Percentiles rank a stretch among this genome's conserved stretches.
These are phyloP conservation scores for Paraurostyla sp. DNA, from an alignment of 73 alveolate species.

Conservation along the genomic window DNA sequence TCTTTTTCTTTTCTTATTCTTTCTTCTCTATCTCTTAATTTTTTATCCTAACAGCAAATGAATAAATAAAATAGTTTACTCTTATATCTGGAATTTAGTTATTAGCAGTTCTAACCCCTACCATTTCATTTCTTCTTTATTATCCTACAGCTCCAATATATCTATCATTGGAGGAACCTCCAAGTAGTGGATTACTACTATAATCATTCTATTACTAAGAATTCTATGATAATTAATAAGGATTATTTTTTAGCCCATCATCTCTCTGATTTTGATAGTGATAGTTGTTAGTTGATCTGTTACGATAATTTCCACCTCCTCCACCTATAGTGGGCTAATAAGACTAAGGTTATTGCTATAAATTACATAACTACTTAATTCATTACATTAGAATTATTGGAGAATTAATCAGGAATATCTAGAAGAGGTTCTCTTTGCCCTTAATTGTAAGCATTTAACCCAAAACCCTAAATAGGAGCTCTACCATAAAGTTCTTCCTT, in stretches of 20 bases:
- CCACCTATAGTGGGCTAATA: neutral
- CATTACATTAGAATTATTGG: neutral
- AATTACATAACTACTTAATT: neutral
- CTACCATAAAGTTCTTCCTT: neutral
- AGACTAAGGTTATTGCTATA: neutral
- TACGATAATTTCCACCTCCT: neutral
- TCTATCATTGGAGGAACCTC: neutral
- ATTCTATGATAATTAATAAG: neutral
- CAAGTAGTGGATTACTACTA: neutral
- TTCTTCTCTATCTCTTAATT: slow-evolving; percentile 51
- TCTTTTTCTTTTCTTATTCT: slow-evolving; percentile 55
- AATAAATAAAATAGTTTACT: neutral
- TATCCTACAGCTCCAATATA: no score
- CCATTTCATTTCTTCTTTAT: neutral
- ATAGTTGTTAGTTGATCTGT: neutral
- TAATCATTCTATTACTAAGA: neutral
- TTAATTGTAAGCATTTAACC: neutral
- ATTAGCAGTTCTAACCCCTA: neutral
- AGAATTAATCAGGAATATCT: neutral
- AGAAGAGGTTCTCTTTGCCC: slow-evolving; percentile 31
- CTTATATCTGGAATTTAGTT: slow-evolving; percentile 17
- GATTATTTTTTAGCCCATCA: neutral
- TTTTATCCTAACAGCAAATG: neutral
- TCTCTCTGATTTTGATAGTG: no score
- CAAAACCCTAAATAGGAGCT: neutral